These are phyloP conservation scores for Aspergillus bertholletiae DNA, from an alignment of 495 filamentous ascomycete genomes.

Conservation along the genomic window DNA sequence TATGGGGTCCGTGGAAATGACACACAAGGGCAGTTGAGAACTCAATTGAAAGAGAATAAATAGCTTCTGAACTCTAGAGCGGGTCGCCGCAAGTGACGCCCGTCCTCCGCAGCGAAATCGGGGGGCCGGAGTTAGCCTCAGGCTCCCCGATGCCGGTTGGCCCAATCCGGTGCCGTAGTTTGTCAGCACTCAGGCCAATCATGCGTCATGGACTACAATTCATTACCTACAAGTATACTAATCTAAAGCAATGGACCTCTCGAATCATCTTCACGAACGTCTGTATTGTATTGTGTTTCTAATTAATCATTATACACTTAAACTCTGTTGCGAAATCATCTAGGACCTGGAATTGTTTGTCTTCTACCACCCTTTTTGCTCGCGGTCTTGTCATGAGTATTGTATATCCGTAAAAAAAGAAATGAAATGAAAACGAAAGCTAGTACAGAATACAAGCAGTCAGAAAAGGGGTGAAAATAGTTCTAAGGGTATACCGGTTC, in stretches of 20 bases:
- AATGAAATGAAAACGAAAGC: not conserved
- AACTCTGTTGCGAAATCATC: not conserved
- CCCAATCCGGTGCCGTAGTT: slow-evolving; percentile 24
- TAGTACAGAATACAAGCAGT: not conserved
- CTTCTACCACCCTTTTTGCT: not conserved
- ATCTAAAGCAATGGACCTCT: too few species aligned
- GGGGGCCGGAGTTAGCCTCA: slow-evolving; percentile 23
- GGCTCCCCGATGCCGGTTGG: slow-evolving; percentile 19
- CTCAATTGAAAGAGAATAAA: slow-evolving; percentile 1
- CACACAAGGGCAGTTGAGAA: slow-evolving; percentile 3
- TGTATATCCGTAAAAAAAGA: not conserved
- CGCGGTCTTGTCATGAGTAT: not conserved
- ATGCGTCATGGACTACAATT: not conserved
- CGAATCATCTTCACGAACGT: not conserved
- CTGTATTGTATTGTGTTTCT: not conserved
- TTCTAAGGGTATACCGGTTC: slow-evolving; percentile 3
- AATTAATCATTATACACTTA: slow-evolving; percentile 1
- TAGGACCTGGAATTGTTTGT: not conserved
- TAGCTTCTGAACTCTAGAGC: not conserved
- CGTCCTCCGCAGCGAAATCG: slow-evolving; percentile 22
- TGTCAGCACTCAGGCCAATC: slow-evolving; percentile 14
- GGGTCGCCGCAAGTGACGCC: not conserved
- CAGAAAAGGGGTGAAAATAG: not conserved
- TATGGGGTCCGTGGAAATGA: not conserved
- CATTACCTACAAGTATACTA: too few species aligned